A percentile compares a stretch with the other conserved stretches of the same genome.
These are phyloP conservation scores for Hondaea fermentalgiana DNA, from an alignment of 108 stramenopile species.

Conservation along the genomic window DNA sequence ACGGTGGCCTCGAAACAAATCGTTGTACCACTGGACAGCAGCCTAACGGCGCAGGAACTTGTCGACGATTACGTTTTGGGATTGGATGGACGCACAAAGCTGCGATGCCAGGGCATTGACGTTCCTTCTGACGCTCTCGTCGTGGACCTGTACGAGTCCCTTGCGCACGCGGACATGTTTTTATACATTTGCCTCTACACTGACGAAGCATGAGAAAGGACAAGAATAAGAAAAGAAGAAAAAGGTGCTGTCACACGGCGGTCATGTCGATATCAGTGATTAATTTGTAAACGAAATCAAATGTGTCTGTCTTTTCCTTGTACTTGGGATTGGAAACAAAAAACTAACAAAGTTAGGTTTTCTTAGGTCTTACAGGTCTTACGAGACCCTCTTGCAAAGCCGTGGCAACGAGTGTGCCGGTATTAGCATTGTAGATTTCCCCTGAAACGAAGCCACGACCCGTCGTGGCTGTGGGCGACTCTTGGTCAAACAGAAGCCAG, in stretches of 20 bases:
- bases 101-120: not conserved
- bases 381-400: not conserved
- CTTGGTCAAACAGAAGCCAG: not conserved
- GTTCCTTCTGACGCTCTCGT: not conserved
- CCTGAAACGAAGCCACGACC: not conserved
- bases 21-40: not conserved
- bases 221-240: no score
- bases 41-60: not conserved
- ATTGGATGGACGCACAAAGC: not conserved
- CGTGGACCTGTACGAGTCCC: not conserved
- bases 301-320: not conserved
- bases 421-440: not conserved
- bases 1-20: not conserved
- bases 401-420: not conserved
- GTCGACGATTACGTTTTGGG: not conserved
- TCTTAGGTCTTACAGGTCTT: not conserved
- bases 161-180: not conserved
- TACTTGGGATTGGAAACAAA: not conserved
- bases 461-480: not conserved
- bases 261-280: not conserved
- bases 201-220: not conserved
- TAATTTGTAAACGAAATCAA: not conserved
- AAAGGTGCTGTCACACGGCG: not conserved
- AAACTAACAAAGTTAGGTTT: not conserved
- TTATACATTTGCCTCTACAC: not conserved